Evolutionary conservation across 169 alveolate genomes (phyloP).

Genomic region (Perkinsus olseni): DNA sequence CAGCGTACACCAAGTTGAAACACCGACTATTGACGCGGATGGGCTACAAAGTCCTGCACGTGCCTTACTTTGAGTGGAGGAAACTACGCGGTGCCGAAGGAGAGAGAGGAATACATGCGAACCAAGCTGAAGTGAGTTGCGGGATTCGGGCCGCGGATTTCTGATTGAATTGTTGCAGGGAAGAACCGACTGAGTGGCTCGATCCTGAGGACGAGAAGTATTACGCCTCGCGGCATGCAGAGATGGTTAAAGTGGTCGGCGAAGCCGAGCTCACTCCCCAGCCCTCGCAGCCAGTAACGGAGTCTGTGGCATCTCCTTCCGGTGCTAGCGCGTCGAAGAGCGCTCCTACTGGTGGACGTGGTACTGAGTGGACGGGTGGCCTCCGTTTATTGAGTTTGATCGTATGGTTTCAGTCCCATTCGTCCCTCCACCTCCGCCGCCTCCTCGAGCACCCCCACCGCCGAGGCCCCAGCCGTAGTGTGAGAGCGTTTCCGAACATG

Average conservation of each 20-base stretch:
- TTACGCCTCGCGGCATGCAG: conserved; percentile 34
- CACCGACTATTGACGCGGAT: conserved; percentile 77
- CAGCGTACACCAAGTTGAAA: conserved; percentile 72
- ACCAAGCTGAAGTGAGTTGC: conserved; percentile 42
- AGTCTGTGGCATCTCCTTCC: no score
- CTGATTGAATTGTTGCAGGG: conserved; percentile 18
- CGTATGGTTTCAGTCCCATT: background rate
- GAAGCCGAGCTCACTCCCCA: background rate
- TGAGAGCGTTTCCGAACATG: background rate
- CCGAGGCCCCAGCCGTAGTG: background rate
- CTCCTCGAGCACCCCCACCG: background rate
- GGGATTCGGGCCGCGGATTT: background rate
- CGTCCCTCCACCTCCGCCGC: background rate
- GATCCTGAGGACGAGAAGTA: conserved; percentile 78
- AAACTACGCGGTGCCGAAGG: conserved; percentile 67
- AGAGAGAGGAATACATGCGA: conserved; percentile 78
- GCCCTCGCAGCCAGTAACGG: background rate
- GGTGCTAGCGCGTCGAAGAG: background rate
- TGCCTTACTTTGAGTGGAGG: conserved; percentile 71
- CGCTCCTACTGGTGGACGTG: background rate
- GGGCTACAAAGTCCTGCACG: conserved; percentile 71
- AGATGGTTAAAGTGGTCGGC: background rate
- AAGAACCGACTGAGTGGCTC: conserved; percentile 80
- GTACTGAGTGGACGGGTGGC: background rate
- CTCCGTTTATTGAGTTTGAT: background rate